Base-by-base conservation (phyloP, 805 yeast genomes). In the Wickerhamomyces rabaulensis region DNA sequence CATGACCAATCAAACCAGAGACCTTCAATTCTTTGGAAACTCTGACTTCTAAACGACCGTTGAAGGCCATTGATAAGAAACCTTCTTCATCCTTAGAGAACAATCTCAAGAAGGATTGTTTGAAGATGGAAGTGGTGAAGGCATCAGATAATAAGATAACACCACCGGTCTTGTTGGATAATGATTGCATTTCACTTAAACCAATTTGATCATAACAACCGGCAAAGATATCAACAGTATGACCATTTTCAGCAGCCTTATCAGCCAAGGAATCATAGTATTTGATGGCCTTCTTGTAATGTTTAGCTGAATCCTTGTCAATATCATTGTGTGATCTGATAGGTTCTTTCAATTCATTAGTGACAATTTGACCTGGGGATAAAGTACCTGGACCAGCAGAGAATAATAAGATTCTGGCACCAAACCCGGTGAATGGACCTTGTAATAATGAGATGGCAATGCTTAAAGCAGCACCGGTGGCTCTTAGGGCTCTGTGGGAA, bases 191-290 rank as follows among this genome's bases (percentile, higher is more conserved):
- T 71, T 91, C 98, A 58, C 82, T 82, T 73, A 91, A 79, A 63
- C 98, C 98, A 49, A 90, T 84, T 74, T 91, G 98, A 70, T 91
- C 98, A 65, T 88, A 89, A 70, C 96, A 87, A 52, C 97, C 97
- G 26, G 95, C 96, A 68, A 87, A 90, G 41, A 91, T 79, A 66
- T 91, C 97, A 49, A 91, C 82, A 25, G 92, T 79, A 60, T 88
- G 96, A 15, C 89, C 87, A 53, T 80, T 78, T 21, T 69, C 67
- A 41, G 92, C 78, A 33, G 87, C 87, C 54, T 82, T 84, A 39
- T 79, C 75, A 35, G 95, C 85, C 41, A 91, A 64, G 35, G 74
- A 70, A 52, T 86, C 91, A 66, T 90, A 91, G 61, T 80, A 90
- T 65, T 87, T 84, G 57, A 76, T 78, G 9, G 97, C 95, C 65